Conservation (phyloP, 2,329 filamentous ascomycete genomes). For the Microcyclospora tardicrescens region DNA sequence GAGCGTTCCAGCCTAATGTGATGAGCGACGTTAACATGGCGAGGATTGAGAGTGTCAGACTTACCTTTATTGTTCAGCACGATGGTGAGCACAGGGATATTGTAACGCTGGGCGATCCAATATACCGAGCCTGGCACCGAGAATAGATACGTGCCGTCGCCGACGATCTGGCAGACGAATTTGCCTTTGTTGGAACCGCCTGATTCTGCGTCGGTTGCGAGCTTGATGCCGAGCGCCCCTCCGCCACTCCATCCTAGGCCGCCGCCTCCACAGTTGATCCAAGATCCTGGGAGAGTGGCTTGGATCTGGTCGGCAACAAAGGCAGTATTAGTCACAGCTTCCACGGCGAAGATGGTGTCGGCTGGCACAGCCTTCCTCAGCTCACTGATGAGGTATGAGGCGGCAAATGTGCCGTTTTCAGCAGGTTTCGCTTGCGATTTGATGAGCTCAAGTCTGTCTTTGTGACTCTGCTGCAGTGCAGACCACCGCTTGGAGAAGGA, state of each 20-base stretch:
- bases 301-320: conserved; percentile 60
- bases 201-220: conserved; percentile 46
- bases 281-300: conserved; percentile 53
- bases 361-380: conserved; percentile 44
- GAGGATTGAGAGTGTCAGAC: conserved; percentile 1
- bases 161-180: conserved; percentile 52
- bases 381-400: conserved; percentile 42
- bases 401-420: conserved; percentile 49
- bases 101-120: conserved; percentile 54
- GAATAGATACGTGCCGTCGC: conserved; percentile 56
- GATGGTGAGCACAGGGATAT: conserved; percentile 53
- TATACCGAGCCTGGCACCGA: conserved; percentile 52
- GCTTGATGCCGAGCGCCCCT: conserved; percentile 60
- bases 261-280: conserved; percentile 71
- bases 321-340: conserved; percentile 60
- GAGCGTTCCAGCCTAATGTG: conserved; percentile 50
- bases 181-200: conserved; percentile 40
- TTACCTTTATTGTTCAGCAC: conserved; percentile 53
- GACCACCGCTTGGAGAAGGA: conserved; percentile 34
- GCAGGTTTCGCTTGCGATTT: conserved; percentile 45
- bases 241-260: conserved; percentile 73
- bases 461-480: conserved; percentile 45
- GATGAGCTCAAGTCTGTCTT: conserved; percentile 47
- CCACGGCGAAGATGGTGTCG: conserved; percentile 63
- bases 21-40: neutral